Percentiles rank a stretch among this genome's conserved stretches.
These are phyloP conservation scores for Arthrobotrys iridis DNA, from an alignment of 2,329 filamentous ascomycete genomes.

Conservation along the genomic window DNA sequence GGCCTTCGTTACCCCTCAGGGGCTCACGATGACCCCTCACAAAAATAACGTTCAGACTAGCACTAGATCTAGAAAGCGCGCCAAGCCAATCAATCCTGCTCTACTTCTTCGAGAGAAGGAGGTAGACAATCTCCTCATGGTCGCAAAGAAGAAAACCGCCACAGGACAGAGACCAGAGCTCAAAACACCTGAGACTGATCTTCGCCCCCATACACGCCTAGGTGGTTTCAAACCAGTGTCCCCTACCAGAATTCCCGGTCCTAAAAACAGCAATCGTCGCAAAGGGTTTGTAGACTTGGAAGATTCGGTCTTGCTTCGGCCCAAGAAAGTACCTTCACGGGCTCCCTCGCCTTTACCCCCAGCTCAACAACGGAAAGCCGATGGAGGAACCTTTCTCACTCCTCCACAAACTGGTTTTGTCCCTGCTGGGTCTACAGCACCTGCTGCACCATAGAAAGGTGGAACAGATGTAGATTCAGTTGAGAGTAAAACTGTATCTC, in stretches of 20 bases:
- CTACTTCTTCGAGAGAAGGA: neutral
- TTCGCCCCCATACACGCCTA: neutral
- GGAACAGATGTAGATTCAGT: neutral
- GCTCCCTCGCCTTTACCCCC: neutral
- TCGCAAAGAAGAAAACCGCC: neutral
- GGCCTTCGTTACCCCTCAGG: too few relatives aligned
- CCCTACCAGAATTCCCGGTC: neutral
- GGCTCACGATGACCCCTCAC: too few relatives aligned
- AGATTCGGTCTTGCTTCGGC: neutral
- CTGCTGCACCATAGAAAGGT: neutral
- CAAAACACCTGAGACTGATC: neutral
- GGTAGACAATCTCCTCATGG: neutral
- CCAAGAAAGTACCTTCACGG: neutral
- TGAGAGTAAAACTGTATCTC: too few relatives aligned
- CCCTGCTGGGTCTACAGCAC: neutral
- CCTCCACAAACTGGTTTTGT: neutral
- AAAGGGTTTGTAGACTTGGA: neutral
- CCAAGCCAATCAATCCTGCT: too few relatives aligned
- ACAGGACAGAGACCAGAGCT: neutral
- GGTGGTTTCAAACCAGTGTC: neutral
- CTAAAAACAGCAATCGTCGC: neutral
- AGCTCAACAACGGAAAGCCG: neutral
- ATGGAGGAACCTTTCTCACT: neutral
- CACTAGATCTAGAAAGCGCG: too few relatives aligned
- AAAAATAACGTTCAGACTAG: too few relatives aligned